A percentile compares a stretch with the other conserved stretches of the same genome.
Conservation (phyloP, 2,329 filamentous ascomycete genomes). For the Leptographium lundbergii region DNA sequence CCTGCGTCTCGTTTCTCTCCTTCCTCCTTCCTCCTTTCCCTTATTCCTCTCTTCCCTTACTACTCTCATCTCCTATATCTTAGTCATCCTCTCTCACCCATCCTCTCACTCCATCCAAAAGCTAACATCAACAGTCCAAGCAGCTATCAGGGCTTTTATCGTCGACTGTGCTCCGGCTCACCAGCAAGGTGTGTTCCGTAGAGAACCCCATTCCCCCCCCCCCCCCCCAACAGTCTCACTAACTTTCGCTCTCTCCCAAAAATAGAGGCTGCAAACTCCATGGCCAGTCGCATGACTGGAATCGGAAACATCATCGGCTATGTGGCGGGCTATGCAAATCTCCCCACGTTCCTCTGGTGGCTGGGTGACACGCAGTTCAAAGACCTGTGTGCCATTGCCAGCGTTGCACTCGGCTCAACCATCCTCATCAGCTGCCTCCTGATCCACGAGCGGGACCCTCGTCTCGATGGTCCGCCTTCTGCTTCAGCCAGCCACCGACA, state of each 20-base stretch:
- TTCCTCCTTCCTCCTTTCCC: too few species aligned
- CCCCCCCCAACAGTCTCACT: not conserved
- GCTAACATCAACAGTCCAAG: constrained; percentile 51
- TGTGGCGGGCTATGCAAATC: constrained; percentile 70
- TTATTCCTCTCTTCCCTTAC: too few species aligned
- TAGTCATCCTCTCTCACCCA: not conserved
- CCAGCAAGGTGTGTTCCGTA: constrained; percentile 49
- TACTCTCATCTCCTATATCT: not conserved
- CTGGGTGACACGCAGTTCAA: constrained; percentile 87
- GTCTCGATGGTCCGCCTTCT: constrained; percentile 42
- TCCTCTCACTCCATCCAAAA: constrained; percentile 4
- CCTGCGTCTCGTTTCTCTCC: not conserved
- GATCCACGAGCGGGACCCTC: constrained; percentile 71
- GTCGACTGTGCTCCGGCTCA: constrained; percentile 86
- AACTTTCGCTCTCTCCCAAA: constrained; percentile 3
- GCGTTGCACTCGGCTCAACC: constrained; percentile 56
- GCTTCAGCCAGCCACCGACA: constrained; percentile 10
- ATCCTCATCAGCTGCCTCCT: constrained; percentile 55
- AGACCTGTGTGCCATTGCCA: constrained; percentile 76
- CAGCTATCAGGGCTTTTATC: constrained; percentile 81
- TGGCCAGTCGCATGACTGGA: constrained; percentile 78
- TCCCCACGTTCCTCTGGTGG: constrained; percentile 63
- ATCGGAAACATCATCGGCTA: constrained; percentile 87
- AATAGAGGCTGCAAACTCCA: constrained; percentile 73
- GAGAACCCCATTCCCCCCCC: not conserved